Conservation (phyloP, 1,139 yeast species). For the Candida sanyaensis region DNA sequence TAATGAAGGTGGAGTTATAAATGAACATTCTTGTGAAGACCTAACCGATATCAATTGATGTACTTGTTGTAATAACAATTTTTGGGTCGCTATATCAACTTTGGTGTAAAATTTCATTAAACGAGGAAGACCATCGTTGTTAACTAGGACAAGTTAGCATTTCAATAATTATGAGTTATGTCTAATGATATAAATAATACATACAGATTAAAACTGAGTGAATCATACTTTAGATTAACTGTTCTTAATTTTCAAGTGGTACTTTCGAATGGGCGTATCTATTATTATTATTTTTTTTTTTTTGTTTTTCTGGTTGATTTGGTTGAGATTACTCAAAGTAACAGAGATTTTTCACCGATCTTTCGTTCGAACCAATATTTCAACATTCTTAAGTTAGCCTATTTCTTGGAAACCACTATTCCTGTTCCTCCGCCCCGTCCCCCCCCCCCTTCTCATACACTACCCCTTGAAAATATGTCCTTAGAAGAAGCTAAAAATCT, state of each 20-base stretch:
- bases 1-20: conserved; percentile 77
- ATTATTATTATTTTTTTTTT: no score
- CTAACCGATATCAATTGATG: conserved; percentile 69
- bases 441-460: no score
- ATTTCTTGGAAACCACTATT: no score
- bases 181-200: conserved; percentile 27
- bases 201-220: conserved; percentile 86
- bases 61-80: conserved; percentile 71
- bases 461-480: conserved; percentile 6
- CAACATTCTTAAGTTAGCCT: no score
- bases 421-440: no score
- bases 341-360: no score
- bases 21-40: conserved; percentile 73
- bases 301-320: no score
- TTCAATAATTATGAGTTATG: no score
- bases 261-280: no score
- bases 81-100: conserved; percentile 76
- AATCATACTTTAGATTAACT: conserved; percentile 52
- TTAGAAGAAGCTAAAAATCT: conserved; percentile 23
- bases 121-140: conserved; percentile 91
- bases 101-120: conserved; percentile 91
- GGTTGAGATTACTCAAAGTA: no score
- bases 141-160: conserved; percentile 45
- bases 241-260: no score
- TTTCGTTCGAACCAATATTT: no score